Evolutionary conservation across 805 yeast species (phyloP), one percentile per base, ranked within the genome.

Genomic region (Clavispora santaluciae): DNA sequence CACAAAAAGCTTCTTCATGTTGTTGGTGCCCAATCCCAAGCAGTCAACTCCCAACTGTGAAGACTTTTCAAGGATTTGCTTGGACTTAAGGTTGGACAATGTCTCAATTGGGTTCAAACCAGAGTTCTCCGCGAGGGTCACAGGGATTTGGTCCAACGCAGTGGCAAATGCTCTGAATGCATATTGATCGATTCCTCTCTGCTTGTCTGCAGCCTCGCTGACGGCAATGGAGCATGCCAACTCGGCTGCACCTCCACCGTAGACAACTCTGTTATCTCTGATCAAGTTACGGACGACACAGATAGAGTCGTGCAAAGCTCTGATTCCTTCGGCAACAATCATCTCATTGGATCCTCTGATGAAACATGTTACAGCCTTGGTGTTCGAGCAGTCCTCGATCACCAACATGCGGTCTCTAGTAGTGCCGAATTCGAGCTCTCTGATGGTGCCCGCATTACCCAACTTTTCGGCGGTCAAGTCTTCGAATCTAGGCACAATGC

Each of bases 161-260:
- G 76, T 76, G 6, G 97, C 77, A 64, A 93, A 93, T 1, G 96
- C 95, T 59, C 97, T 81, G 80, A 93, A 88, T 0, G 98, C 98
- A 61, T 93, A 93, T 71, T 95, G 99, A 56, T 91, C 97, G 48
- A 91, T 91, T 43, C 98, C 98, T 54, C 82, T 82, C 65, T 86
- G 95, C 58, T 78, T 81, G 63, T 91, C 96, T 37, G 98, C 97
- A 50, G 85, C 95, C 37, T 83, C 86, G 42, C 88, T 73, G 12
- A 93, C 95, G 13, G 93, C 95, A 53, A 93, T 68, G 11, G 98
- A 89, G 72, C 95, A 85, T 2, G 96, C 76, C 39, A 93, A 81
- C 69, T 93, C 99, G 26, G 98, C 95, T 17, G 99, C 95, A 52
- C 99, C 99, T 54, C 99, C 99, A 49, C 99, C 99, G 59, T 93